A percentile compares a stretch with the other conserved stretches of the same genome.
These are phyloP conservation scores for Hydnomerulius pinastri DNA, from an alignment of 768 basidiomycete species.

Conservation along the genomic window DNA sequence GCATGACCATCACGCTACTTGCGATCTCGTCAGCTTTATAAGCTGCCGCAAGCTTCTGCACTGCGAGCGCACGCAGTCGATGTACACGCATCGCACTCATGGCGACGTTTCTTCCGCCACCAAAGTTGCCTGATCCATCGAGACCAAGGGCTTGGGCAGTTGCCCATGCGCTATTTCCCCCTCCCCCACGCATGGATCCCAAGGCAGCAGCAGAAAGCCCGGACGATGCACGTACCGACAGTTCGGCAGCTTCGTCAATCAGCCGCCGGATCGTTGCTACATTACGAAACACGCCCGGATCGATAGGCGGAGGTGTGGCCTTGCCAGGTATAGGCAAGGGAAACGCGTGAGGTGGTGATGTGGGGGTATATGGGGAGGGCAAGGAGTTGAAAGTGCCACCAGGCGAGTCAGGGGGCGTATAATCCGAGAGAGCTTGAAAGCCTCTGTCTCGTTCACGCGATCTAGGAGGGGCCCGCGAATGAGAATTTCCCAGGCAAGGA, in stretches of 20 bases:
- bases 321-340: slow-evolving; percentile 62
- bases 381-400: slow-evolving; percentile 36
- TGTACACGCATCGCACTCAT: slow-evolving; percentile 89
- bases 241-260: slow-evolving; percentile 87
- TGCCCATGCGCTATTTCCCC: slow-evolving; percentile 54
- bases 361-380: slow-evolving; percentile 32
- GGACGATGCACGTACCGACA: slow-evolving; percentile 85
- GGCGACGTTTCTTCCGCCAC: slow-evolving; percentile 68
- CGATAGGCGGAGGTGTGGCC: slow-evolving; percentile 82
- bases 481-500: slow-evolving; percentile 8
- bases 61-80: slow-evolving; percentile 75
- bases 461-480: slow-evolving; percentile 23
- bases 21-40: slow-evolving; percentile 90
- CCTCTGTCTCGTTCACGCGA: slow-evolving; percentile 45
- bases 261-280: slow-evolving; percentile 74
- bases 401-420: slow-evolving; percentile 50
- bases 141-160: slow-evolving; percentile 64
- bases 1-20: slow-evolving; percentile 94
- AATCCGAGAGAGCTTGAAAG: slow-evolving; percentile 43
- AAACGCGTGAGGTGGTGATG: slow-evolving; percentile 43
- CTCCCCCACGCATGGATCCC: slow-evolving; percentile 57
- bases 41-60: slow-evolving; percentile 84
- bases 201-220: slow-evolving; percentile 77
- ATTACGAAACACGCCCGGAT: slow-evolving; percentile 83
- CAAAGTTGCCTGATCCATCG: slow-evolving; percentile 53